A percentile compares a stretch with the other conserved stretches of the same genome.
phyloP scores from a whole-genome alignment of 495 filamentous ascomycete genomes.

The Talaromyces nanjingensis region DNA sequence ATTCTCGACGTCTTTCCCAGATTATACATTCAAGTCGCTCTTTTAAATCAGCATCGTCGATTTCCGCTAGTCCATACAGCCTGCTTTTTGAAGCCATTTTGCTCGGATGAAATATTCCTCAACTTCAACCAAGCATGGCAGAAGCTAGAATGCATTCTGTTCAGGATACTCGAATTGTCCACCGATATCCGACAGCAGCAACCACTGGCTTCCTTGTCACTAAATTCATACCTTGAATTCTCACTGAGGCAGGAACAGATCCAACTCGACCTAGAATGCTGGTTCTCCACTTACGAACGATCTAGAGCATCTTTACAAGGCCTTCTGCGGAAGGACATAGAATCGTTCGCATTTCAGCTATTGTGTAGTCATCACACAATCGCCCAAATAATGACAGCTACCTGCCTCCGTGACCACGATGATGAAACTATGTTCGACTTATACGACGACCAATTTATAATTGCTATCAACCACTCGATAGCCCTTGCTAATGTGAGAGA shows the following conservation, averaged over 20 bases:
- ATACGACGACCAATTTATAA: constrained; percentile 28
- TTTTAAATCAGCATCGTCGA: not conserved
- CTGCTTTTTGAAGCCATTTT: not conserved
- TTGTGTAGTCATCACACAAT: constrained; percentile 38
- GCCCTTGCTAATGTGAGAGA: constrained; percentile 21
- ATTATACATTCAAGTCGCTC: not conserved
- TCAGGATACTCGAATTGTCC: not conserved
- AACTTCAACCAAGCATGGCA: not conserved
- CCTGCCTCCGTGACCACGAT: constrained; percentile 20
- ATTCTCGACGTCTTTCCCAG: not conserved
- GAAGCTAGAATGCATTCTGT: not conserved
- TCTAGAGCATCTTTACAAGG: not conserved
- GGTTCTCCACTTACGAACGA: not conserved
- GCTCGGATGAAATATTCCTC: not conserved
- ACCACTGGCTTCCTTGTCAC: not conserved
- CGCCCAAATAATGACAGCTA: constrained; percentile 37
- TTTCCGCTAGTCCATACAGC: not conserved
- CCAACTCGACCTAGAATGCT: not conserved
- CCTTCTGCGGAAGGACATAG: not conserved
- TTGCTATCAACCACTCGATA: constrained; percentile 24
- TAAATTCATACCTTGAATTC: not conserved
- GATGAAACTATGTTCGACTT: constrained; percentile 37
- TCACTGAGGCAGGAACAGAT: not conserved
- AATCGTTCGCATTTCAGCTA: constrained; percentile 18
- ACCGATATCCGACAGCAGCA: not conserved